Base-by-base conservation (phyloP, 169 alveolate species). In the Plasmodium vivax region DNA sequence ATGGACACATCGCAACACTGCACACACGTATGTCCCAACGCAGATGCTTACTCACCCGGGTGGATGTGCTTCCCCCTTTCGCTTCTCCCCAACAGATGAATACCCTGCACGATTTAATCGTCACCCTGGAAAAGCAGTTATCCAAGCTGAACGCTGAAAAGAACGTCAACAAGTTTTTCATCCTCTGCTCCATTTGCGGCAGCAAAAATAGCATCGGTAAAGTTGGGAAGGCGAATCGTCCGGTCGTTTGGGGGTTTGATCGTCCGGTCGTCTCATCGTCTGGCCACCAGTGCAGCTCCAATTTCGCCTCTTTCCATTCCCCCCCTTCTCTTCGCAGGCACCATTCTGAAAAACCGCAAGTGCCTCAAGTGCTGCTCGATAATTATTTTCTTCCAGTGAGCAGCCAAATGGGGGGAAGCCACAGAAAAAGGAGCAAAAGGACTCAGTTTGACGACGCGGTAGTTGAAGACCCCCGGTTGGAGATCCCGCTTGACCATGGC, bases 181-280 rank as follows among this genome's bases (percentile, higher is more conserved):
- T 90, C 38, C 23, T 81, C n/a, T 90, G 94, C 79, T 54, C 94
- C 45, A 71, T 90, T 32, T 90, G 94, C 36, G 88, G 62, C 19
- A 90, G 32, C 56, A 90, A 90, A 80, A 90, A 90, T 80, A 80
- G 45, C 62, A 90, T 90, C 43, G 94, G 94, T 90, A 90, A 72
- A 43, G 16, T 14, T 51, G 62, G 62, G 27, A 12, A 12, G 27
- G 62, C 3, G 8, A 51, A 1, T 51, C 45, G 45, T 2, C 45
- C 9, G 6, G 6, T 38, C 6, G 45, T 38, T 5, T 8, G 45
- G 45, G 4, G 10, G 9, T 1, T 8, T 2, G 9, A 5, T 38
- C 45, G 8, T 5, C 45, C 0, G 82, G 0, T 3, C 4, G 23
- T 0, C 38, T 77, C 9, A 2, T 9, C n/a, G 14, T 27, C 34